These are phyloP conservation scores for Debaryomyces maramus DNA, from an alignment of 805 yeast genomes.

Conservation along the genomic window DNA sequence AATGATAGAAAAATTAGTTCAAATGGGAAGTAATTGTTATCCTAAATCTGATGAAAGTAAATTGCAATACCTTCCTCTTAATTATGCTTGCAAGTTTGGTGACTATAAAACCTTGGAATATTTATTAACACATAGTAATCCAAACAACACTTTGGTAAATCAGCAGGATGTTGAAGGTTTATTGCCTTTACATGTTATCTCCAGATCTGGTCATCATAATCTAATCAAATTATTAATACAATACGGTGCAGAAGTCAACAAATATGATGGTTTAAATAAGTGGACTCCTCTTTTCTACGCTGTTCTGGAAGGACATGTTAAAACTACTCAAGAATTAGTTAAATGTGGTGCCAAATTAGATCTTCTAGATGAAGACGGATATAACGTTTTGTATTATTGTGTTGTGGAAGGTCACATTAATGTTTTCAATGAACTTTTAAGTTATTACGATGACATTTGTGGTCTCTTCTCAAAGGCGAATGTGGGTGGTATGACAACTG, in stretches of 20 bases:
- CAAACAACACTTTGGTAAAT: slow-evolving; percentile 29
- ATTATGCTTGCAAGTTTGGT: slow-evolving; percentile 87
- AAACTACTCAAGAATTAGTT: slow-evolving; percentile 69
- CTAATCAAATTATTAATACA: slow-evolving; percentile 66
- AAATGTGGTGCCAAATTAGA: slow-evolving; percentile 69
- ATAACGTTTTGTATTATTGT: slow-evolving; percentile 82
- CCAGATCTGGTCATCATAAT: slow-evolving; percentile 75
- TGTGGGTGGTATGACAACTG: not conserved
- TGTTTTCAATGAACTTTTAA: slow-evolving; percentile 70
- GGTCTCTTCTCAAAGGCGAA: not conserved
- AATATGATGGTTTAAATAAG: slow-evolving; percentile 77
- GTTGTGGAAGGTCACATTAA: slow-evolving; percentile 90
- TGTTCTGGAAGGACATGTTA: slow-evolving; percentile 76
- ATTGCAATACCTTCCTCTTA: slow-evolving; percentile 73
- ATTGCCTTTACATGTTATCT: slow-evolving; percentile 83
- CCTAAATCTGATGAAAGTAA: slow-evolving; percentile 49
- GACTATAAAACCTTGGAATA: slow-evolving; percentile 67
- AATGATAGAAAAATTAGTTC: slow-evolving; percentile 31
- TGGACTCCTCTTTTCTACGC: slow-evolving; percentile 96
- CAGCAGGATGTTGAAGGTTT: slow-evolving; percentile 85
- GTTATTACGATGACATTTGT: slow-evolving; percentile 22
- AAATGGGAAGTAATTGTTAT: slow-evolving; percentile 34
- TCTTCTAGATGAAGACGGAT: slow-evolving; percentile 75
- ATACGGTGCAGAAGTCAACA: slow-evolving; percentile 75
- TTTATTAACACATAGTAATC: slow-evolving; percentile 46